Conservation (phyloP, 306 rosid genomes). For the Trifolium repens region DNA sequence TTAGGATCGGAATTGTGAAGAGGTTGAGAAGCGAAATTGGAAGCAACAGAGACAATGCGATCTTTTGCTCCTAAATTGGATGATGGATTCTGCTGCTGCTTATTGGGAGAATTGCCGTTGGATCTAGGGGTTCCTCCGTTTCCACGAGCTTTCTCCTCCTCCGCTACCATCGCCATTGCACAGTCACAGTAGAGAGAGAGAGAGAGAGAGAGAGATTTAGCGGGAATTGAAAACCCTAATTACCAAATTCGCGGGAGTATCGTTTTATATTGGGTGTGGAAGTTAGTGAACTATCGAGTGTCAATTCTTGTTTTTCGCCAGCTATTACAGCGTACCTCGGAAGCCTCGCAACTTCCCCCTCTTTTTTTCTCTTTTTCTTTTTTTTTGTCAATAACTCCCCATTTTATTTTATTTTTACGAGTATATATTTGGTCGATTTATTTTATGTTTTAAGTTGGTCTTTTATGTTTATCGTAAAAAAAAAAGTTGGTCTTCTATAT, state of each 20-base stretch:
- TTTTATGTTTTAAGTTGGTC: too few species aligned
- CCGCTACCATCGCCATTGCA: conserved; percentile 48
- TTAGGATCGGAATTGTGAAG: conserved; percentile 66
- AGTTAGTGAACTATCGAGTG: neutral
- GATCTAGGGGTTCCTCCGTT: conserved; percentile 16
- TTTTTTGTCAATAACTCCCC: too few species aligned
- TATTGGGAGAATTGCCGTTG: conserved; percentile 16
- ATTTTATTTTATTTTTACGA: too few species aligned
- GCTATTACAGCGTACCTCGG: neutral
- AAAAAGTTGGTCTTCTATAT: too few species aligned
- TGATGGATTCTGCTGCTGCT: conserved; percentile 5
- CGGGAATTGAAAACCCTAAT: conserved; percentile 71
- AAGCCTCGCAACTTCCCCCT: neutral
- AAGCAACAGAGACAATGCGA: conserved; percentile 66
- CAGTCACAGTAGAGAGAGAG: neutral
- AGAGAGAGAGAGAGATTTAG: conserved; percentile 37
- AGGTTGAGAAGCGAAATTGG: conserved; percentile 74
- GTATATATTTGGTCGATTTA: too few species aligned
- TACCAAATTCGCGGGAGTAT: neutral
- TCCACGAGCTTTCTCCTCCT: conserved; percentile 29
- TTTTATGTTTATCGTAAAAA: too few species aligned
- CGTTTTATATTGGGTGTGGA: neutral
- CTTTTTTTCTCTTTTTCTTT: too few species aligned
- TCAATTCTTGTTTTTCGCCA: neutral
- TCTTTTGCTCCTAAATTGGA: conserved; percentile 44